These are phyloP conservation scores for Fraxinus cuspidata DNA, from an alignment of 257 asterid species.

Conservation along the genomic window DNA sequence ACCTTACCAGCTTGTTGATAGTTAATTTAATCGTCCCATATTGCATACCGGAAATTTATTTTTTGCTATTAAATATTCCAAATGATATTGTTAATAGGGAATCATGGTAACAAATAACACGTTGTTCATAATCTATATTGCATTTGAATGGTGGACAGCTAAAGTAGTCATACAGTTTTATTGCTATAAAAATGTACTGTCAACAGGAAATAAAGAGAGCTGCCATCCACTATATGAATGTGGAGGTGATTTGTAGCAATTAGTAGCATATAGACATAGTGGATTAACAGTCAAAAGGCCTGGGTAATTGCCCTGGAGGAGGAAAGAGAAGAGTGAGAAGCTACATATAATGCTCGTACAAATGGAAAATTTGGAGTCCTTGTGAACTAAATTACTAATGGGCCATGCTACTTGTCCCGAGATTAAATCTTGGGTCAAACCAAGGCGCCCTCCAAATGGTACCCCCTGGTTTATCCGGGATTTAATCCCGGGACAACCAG, in stretches of 20 bases:
- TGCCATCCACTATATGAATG: neutral
- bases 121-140: no score
- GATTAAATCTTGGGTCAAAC: no score
- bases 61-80: neutral
- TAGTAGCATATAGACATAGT: no score
- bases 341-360: neutral
- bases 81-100: neutral
- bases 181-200: neutral
- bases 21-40: constrained; percentile 9
- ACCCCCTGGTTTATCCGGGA: no score
- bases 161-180: neutral
- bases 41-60: neutral
- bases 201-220: neutral
- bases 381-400: neutral
- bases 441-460: no score
- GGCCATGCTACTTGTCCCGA: no score
- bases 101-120: neutral
- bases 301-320: neutral
- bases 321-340: neutral
- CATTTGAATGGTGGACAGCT: neutral
- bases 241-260: neutral
- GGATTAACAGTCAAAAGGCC: neutral
- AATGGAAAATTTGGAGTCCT: no score
- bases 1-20: constrained; percentile 4
- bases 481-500: no score